Conservation (phyloP, 306 rosid species). For the Fagus crenata region DNA sequence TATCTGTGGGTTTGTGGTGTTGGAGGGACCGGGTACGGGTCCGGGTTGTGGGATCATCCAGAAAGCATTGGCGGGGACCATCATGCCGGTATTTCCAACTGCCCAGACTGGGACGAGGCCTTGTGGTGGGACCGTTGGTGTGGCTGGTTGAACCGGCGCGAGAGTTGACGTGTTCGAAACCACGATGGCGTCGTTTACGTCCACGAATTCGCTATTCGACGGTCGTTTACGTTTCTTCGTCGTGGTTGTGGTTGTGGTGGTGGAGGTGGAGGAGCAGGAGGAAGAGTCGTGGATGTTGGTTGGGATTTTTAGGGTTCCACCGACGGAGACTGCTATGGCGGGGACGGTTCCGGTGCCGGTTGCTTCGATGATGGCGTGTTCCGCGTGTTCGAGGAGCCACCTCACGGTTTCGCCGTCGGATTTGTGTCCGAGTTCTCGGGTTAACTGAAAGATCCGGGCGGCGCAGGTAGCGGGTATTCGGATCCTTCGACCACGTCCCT, state of each 20-base stretch:
- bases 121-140: slow-evolving; percentile 41
- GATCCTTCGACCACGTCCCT: slow-evolving; percentile 54
- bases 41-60: slow-evolving; percentile 60
- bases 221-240: slow-evolving; percentile 55
- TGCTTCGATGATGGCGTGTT: slow-evolving; percentile 47
- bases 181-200: slow-evolving; percentile 39
- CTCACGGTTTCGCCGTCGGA: slow-evolving; percentile 54
- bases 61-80: slow-evolving; percentile 61
- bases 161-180: slow-evolving; percentile 45
- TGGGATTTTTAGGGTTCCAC: slow-evolving; percentile 48
- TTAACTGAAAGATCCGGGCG: slow-evolving; percentile 52
- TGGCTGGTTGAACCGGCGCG: slow-evolving; percentile 46
- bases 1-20: slow-evolving; percentile 41
- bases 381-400: slow-evolving; percentile 55
- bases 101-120: slow-evolving; percentile 62
- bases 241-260: not conserved
- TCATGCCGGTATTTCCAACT: slow-evolving; percentile 41
- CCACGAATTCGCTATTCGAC: slow-evolving; percentile 51
- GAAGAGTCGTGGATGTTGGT: slow-evolving; percentile 16
- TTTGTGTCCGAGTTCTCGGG: slow-evolving; percentile 48
- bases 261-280: not conserved
- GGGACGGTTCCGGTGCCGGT: slow-evolving; percentile 55
- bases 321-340: slow-evolving; percentile 52
- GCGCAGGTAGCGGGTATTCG: slow-evolving; percentile 55
- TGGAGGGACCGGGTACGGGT: slow-evolving; percentile 13